Percentiles rank a stretch among this genome's conserved stretches.
These are phyloP conservation scores for Lodderomyces theae DNA, from an alignment of 1,139 yeast species.

Conservation along the genomic window DNA sequence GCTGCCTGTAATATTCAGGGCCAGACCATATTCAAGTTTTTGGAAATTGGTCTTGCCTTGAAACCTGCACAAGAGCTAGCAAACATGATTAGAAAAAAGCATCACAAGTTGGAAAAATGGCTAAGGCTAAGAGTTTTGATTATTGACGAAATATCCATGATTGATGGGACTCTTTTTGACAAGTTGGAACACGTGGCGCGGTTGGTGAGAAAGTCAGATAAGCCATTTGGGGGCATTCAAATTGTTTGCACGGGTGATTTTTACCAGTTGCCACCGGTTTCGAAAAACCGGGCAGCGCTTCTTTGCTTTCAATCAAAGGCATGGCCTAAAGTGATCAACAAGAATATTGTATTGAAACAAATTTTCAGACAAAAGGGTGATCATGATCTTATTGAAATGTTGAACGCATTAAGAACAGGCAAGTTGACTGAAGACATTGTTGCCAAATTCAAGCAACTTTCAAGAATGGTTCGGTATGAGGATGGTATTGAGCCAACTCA, in stretches of 20 bases:
- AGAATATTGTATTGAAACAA: slow-evolving; percentile 56
- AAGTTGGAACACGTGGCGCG: slow-evolving; percentile 65
- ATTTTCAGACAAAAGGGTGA: slow-evolving; percentile 78
- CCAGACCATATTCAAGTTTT: slow-evolving; percentile 70
- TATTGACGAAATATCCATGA: slow-evolving; percentile 83
- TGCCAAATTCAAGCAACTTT: slow-evolving; percentile 44
- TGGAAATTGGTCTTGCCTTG: slow-evolving; percentile 74
- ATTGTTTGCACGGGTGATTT: slow-evolving; percentile 79
- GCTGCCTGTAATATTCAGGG: slow-evolving; percentile 92
- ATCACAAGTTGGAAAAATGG: slow-evolving; percentile 54
- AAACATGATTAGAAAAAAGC: slow-evolving; percentile 45
- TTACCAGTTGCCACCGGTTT: slow-evolving; percentile 83
- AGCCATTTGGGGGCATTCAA: slow-evolving; percentile 83
- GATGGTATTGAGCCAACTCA: slow-evolving; percentile 86
- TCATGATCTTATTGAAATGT: slow-evolving; percentile 61
- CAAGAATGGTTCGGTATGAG: slow-evolving; percentile 52
- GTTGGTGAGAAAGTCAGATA: slow-evolving; percentile 37
- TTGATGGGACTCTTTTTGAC: slow-evolving; percentile 64
- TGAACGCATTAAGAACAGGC: slow-evolving; percentile 74
- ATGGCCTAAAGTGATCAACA: slow-evolving; percentile 55
- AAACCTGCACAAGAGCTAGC: slow-evolving; percentile 45
- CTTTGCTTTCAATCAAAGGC: slow-evolving; percentile 59
- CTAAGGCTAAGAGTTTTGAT: slow-evolving; percentile 57
- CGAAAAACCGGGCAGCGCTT: slow-evolving; percentile 33
- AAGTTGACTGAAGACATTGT: slow-evolving; percentile 46